Evolutionary conservation across 768 basidiomycete genomes (phyloP).

Genomic region (Collybia sordida): DNA sequence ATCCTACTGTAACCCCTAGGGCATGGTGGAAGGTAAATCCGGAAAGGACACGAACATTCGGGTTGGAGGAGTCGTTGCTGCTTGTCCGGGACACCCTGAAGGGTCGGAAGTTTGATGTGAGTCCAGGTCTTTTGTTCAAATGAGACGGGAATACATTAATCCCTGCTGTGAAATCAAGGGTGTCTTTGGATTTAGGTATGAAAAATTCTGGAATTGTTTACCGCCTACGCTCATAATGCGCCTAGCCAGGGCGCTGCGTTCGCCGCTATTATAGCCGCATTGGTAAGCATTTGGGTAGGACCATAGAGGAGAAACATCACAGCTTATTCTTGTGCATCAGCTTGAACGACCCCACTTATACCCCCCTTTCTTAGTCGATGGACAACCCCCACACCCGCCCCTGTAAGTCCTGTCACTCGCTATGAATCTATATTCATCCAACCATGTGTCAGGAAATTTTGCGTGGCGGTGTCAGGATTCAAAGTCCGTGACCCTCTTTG

Average conservation of each 20-base stretch:
- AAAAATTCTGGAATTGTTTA: not conserved
- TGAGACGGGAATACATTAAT: conserved; percentile 5
- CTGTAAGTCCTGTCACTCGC: conserved; percentile 43
- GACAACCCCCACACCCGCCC: conserved; percentile 69
- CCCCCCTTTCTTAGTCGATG: conserved; percentile 62
- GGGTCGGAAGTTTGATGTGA: conserved; percentile 64
- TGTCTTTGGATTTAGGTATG: conserved; percentile 77
- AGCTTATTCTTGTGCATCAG: conserved; percentile 17
- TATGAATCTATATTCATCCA: conserved; percentile 2
- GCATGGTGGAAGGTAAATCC: conserved; percentile 70
- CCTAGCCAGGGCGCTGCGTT: conserved; percentile 76
- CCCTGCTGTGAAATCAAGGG: conserved; percentile 43
- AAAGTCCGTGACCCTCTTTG: conserved; percentile 48
- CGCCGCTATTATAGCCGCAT: conserved; percentile 66
- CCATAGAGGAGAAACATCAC: not conserved
- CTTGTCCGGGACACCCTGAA: conserved; percentile 56
- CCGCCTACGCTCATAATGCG: not conserved
- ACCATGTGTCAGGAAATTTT: conserved; percentile 53
- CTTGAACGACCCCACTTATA: conserved; percentile 43
- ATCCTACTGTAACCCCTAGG: conserved; percentile 57
- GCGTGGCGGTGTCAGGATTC: conserved; percentile 77
- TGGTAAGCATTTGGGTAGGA: conserved; percentile 38
- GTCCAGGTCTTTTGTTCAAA: conserved; percentile 21
- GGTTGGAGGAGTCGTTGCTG: conserved; percentile 58
- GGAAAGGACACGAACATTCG: conserved; percentile 49